These are phyloP conservation scores for Dryadomyces sulphureus DNA, from an alignment of 2,329 filamentous ascomycete genomes.

Conservation along the genomic window DNA sequence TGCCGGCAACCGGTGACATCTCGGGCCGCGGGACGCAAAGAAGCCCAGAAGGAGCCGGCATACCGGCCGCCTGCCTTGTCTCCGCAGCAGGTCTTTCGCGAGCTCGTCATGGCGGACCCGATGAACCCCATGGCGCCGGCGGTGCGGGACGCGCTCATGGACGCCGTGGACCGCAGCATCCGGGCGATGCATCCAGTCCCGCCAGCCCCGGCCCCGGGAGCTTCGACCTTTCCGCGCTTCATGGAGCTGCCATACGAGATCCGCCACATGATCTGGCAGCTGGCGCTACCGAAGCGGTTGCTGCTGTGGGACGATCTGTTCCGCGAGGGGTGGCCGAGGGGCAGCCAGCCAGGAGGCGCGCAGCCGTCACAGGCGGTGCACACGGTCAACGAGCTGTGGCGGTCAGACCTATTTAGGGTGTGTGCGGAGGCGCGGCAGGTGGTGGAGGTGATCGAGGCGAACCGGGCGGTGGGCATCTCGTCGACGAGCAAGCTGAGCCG, in stretches of 20 bases:
- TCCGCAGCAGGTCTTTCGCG: constrained; percentile 9
- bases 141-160: constrained; percentile 7
- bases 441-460: constrained; percentile 1
- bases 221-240: constrained; percentile 4
- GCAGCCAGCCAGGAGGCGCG: not conserved
- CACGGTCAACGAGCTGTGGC: constrained; percentile 8
- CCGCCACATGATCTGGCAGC: constrained; percentile 10
- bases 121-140: constrained; percentile 5
- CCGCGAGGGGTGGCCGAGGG: no score
- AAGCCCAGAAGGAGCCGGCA: no score
- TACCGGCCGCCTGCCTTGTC: constrained; percentile 2
- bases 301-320: constrained; percentile 7
- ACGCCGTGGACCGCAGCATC: constrained; percentile 1
- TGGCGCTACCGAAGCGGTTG: constrained; percentile 8
- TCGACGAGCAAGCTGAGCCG: not conserved
- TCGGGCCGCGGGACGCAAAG: not conserved
- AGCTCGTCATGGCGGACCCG: constrained; percentile 8
- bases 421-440: constrained; percentile 7
- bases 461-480: not conserved
- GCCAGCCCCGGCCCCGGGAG: not conserved
- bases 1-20: not conserved
- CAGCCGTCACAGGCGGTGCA: not conserved
- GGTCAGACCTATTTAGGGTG: constrained; percentile 9
- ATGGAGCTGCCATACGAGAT: constrained; percentile 8
- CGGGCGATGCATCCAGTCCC: not conserved